Evolutionary conservation across 768 basidiomycete species (phyloP).

Genomic region (Tylopilus sp.): DNA sequence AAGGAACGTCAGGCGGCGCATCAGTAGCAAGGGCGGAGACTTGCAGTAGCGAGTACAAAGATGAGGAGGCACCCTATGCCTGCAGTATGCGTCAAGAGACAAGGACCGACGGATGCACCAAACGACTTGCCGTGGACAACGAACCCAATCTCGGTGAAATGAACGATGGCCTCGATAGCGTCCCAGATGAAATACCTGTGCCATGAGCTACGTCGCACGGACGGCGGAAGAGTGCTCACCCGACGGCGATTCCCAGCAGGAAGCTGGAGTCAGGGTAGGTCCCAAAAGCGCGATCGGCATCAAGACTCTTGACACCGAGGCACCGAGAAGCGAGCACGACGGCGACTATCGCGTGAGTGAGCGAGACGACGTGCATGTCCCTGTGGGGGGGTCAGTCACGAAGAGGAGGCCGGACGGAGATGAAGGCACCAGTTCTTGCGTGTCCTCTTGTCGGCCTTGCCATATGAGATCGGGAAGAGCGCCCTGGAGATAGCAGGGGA

Average conservation of each 20-base stretch:
- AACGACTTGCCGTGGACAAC: conserved; percentile 62
- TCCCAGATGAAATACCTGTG: conserved; percentile 84
- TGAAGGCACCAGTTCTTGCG: conserved; percentile 56
- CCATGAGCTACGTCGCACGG: background rate
- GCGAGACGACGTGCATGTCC: conserved; percentile 69
- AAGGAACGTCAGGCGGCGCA: conserved; percentile 1
- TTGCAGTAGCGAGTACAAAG: conserved; percentile 68
- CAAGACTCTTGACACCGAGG: conserved; percentile 45
- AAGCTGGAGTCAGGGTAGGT: conserved; percentile 60
- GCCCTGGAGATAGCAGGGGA: conserved; percentile 51
- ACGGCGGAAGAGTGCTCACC: conserved; percentile 48
- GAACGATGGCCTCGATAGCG: conserved; percentile 60
- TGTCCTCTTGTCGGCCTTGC: conserved; percentile 41
- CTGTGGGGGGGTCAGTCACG: conserved; percentile 33
- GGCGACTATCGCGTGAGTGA: conserved; percentile 66
- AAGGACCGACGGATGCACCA: background rate
- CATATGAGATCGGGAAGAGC: conserved; percentile 50
- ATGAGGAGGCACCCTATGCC: conserved; percentile 62
- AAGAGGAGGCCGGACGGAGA: background rate
- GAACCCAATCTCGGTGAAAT: conserved; percentile 71
- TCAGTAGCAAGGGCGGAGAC: conserved; percentile 24
- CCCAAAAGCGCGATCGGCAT: conserved; percentile 69
- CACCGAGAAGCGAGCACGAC: conserved; percentile 60
- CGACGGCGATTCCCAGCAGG: conserved; percentile 65
- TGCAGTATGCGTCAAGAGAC: conserved; percentile 23